These are phyloP conservation scores for Boletellus emodensis DNA, from an alignment of 768 basidiomycete genomes.

Conservation along the genomic window DNA sequence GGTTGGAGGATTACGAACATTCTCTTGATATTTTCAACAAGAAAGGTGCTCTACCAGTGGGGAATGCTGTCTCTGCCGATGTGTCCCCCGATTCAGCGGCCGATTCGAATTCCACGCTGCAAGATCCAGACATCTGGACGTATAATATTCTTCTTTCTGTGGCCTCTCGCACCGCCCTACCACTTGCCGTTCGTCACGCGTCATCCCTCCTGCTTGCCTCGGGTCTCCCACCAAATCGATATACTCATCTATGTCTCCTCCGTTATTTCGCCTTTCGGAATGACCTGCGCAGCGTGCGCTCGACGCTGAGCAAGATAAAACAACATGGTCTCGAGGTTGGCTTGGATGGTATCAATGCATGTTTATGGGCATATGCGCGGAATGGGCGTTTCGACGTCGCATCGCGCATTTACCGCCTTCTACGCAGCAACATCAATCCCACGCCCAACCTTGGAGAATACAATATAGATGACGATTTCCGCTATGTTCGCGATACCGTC, in stretches of 20 bases:
- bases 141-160: conserved; percentile 64
- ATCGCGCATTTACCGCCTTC: conserved; percentile 55
- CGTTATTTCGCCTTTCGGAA: conserved; percentile 47
- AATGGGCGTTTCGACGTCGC: conserved; percentile 54
- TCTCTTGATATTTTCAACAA: conserved; percentile 60
- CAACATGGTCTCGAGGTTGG: conserved; percentile 50
- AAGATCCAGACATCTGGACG: conserved; percentile 61
- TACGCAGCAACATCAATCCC: conserved; percentile 50
- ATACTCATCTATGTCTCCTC: conserved; percentile 60
- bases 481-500: conserved; percentile 40
- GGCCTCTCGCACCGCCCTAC: conserved; percentile 50
- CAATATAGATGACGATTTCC: conserved; percentile 34
- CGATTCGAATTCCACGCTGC: not conserved
- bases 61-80: conserved; percentile 4
- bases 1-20: conserved; percentile 52
- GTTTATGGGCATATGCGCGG: conserved; percentile 64
- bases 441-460: conserved; percentile 32
- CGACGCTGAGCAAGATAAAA: conserved; percentile 50
- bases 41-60: conserved; percentile 41
- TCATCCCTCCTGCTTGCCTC: conserved; percentile 51
- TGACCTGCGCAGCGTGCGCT: conserved; percentile 52
- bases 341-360: conserved; percentile 65
- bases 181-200: conserved; percentile 47
- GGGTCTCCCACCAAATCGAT: conserved; percentile 52
- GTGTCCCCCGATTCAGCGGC: conserved; percentile 6